Evolutionary conservation across 176 grass and related monocot genomes (phyloP), one percentile per base, ranked within the genome.

Genomic region (Guadua angustifolia): DNA sequence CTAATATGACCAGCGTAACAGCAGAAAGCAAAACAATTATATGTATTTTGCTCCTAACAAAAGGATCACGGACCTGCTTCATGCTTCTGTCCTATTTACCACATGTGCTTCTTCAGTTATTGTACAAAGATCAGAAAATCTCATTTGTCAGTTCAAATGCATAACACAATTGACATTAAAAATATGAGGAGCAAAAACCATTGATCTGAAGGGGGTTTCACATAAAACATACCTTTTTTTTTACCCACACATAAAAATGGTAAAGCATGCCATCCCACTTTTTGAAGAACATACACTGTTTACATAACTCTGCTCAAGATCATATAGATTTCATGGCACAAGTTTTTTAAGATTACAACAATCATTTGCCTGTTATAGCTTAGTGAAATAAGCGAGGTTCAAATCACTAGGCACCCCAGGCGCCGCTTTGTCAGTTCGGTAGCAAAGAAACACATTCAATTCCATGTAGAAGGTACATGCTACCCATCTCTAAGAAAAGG

Each of bases 1-100:
- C 5, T 39, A 68, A 81, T 47, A 86, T 51, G 40, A 78, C 58
- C 60, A 66, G 24, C 39, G 57, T 72, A 76, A 78, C 47, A 66
- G 47, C 14, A 67, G 73, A 43, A 73, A 78, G 66, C 29, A 79
- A 73, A 58, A 73, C 5, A 78, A 57, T 39, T 39, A 82, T 17
- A 78, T 73, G 42, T 62, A 50, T 43, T 52, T 74, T 46, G 18
- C 13, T 79, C 79, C 84, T 25, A 52, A 68, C 17, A 17, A 51
- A 57, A 60, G 88, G 51, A 68, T 25, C 5, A 73, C 78, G 50
- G 29, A 43, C 59, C 66, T 38, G 6, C 32, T 63, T 51, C 55
- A 53, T 52, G 43, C 63, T 73, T 73, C 71, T 5, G 1, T 42
- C 35, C 14, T 40, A 66, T 84, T 57, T 47, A 60, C 5, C 21